Base-by-base conservation (phyloP, 2,329 filamentous ascomycete genomes). In the Colletotrichum tofieldiae region DNA sequence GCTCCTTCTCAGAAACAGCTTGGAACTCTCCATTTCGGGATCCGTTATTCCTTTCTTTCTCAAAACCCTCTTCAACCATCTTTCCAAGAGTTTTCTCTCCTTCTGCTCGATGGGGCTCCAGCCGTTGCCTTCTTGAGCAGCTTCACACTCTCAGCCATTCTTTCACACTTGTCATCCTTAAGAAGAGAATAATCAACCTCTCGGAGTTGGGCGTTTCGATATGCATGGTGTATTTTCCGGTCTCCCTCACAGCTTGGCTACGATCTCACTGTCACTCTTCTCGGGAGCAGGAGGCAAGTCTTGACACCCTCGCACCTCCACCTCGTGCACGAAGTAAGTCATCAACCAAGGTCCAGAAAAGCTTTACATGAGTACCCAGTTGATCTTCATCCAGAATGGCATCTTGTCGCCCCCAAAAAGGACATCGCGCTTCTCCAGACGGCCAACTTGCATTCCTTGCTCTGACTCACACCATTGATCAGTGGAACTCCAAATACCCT, bases 401-500 rank as follows among this genome's bases (percentile, higher is more conserved):
- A 23, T 16, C 23, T 11, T 29, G 29, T 45, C 54, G 12, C 14
- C n/a, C 16, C 16, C 16, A 16, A 14, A 39, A 41, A 39, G 56
- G 32, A 1, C 39, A 64, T 16, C 14, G 9, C 9, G n/a, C 43
- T 2, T 41, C 64, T 47, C 23, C 49, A 20, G 39, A 65, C 11
- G 26, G 60, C 3, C 39, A 26, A 14, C 66, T 72, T 5, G 70
- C 65, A 6, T 55, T 72, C 16, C 54, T 70, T 2, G 70, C 59
- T 11, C 47, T 72, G 9, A 72, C 70, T 11, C 26, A 45, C 45
- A 59, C 47, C 32, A 69, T 72, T 20, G 65, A 72, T n/a, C 3
- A 60, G 2, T 72, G 59, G 51, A 55, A 45, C 32, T 47, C 51
- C 37, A 11, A 64, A 20, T 16, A 6, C 2, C 23, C 59, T 18